A percentile compares a stretch with the other conserved stretches of the same genome.
These are phyloP conservation scores for Volvox africanus DNA, from an alignment of 139 green algal genomes.

Conservation along the genomic window DNA sequence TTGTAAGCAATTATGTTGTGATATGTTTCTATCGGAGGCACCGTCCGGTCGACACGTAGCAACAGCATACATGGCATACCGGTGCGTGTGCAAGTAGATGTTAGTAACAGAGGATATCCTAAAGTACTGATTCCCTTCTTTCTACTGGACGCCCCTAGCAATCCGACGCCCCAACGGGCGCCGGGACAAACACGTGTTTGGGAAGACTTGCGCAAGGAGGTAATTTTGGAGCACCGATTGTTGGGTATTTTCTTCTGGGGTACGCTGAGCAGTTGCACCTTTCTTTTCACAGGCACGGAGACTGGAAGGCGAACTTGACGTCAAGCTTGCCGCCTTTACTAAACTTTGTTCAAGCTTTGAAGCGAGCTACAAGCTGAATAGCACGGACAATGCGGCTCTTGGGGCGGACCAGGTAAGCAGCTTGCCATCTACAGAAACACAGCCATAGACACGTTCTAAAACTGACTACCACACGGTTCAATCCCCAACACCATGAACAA, in stretches of 20 bases:
- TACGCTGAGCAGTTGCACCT: not conserved
- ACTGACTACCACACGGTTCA: no score
- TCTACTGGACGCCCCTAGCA: not conserved
- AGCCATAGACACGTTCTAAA: not conserved
- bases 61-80: slow-evolving; percentile 48
- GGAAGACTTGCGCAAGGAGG: slow-evolving; percentile 71
- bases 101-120: not conserved
- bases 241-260: not conserved
- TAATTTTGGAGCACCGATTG: not conserved
- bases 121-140: not conserved
- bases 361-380: slow-evolving; percentile 63
- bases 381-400: slow-evolving; percentile 53
- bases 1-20: slow-evolving; percentile 7
- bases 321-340: slow-evolving; percentile 89
- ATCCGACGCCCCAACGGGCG: not conserved
- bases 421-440: not conserved
- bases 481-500: not conserved
- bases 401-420: slow-evolving; percentile 63
- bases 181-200: slow-evolving; percentile 51
- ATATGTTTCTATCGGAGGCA: slow-evolving; percentile 43
- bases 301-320: slow-evolving; percentile 93
- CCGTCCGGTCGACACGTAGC: slow-evolving; percentile 28
- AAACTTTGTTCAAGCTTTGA: slow-evolving; percentile 89
- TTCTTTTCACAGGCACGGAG: slow-evolving; percentile 81
- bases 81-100: not conserved